Conservation (phyloP, 1,139 yeast species). For the Yamadazyma membranifaciens region DNA sequence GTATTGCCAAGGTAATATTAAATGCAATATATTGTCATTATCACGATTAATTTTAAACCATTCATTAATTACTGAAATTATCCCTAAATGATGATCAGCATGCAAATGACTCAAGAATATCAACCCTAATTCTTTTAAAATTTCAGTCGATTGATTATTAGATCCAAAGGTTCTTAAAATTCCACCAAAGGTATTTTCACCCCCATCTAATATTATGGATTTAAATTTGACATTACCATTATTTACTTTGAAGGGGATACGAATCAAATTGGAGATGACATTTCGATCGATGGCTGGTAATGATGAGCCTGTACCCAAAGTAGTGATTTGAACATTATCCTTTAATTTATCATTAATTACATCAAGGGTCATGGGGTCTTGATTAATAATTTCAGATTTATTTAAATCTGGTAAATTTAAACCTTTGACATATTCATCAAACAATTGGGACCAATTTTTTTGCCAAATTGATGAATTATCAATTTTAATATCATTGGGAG, state of each 20-base stretch:
- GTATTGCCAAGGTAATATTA: conserved; percentile 78
- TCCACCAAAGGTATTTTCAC: conserved; percentile 86
- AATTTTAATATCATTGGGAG: conserved; percentile 19
- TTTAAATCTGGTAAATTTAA: conserved; percentile 16
- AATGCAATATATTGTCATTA: conserved; percentile 38
- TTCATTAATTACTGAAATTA: conserved; percentile 62
- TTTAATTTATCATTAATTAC: conserved; percentile 22
- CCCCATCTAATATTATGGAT: conserved; percentile 76
- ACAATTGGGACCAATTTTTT: conserved; percentile 42
- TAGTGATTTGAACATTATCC: conserved; percentile 66
- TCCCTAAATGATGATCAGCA: conserved; percentile 95
- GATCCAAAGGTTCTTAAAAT: conserved; percentile 62
- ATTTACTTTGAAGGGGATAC: conserved; percentile 52
- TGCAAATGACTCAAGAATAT: conserved; percentile 87
- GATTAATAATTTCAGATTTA: conserved; percentile 20
- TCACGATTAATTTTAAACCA: conserved; percentile 53
- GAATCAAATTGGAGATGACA: conserved; percentile 73
- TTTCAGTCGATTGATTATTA: conserved; percentile 30
- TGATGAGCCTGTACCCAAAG: conserved; percentile 94
- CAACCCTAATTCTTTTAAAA: conserved; percentile 56
- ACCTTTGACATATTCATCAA: conserved; percentile 40
- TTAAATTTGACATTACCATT: conserved; percentile 33
- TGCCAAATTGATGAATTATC: conserved; percentile 21
- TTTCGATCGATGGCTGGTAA: conserved; percentile 83
- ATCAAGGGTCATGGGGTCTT: conserved; percentile 21